Evolutionary conservation across 2,329 filamentous ascomycete species (phyloP), one percentile per base, ranked within the genome.

Genomic region (Diaporthe amygdali): DNA sequence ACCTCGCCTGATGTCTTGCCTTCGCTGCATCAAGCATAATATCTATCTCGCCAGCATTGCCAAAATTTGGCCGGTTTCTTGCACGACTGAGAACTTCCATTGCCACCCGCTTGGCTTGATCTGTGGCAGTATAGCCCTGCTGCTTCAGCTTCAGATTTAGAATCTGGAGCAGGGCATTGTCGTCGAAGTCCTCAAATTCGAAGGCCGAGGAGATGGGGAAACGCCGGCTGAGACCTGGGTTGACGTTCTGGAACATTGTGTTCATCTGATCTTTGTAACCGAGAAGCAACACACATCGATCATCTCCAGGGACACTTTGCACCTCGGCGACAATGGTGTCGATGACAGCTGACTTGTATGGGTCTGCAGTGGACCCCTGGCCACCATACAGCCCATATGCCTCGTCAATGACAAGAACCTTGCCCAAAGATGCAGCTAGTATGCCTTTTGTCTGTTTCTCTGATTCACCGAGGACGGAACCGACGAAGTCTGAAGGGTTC

Each of bases 331-430:
- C 93, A 15, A 94, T 90, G 0, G 91, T 94, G 74, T 95, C 93
- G 3, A 94, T 85, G 1, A 94, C 91, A 0, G 89, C 91, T 0
- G 84, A 87, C 77, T 89, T 92, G 81, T 81, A 94, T 0, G 81
- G 77, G 17, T 83, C 82, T 0, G 71, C 73, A 0, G 67, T 64
- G 1, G 78, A 76, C 1, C 76, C 78, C 2, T 78, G 78, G 0
- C 82, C 82, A 1, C 81, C 79, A 55, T 85, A 88, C 0, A 96
- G 83, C 41, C 90, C 89, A 74, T 96, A 95, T 0, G 93, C 93
- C 77, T 96, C 93, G 73, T 96, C 93, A 3, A 96, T 94, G 17
- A 96, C 88, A 0, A 96, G 85, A 0, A 95, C 92, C 74, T 95
- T 96, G 0, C 94, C 93, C 0, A 87, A 74, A 0, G 91, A 90